Conservation (phyloP, 192 early-diverging fungal species). For the Phlyctochytrium arcticum region DNA sequence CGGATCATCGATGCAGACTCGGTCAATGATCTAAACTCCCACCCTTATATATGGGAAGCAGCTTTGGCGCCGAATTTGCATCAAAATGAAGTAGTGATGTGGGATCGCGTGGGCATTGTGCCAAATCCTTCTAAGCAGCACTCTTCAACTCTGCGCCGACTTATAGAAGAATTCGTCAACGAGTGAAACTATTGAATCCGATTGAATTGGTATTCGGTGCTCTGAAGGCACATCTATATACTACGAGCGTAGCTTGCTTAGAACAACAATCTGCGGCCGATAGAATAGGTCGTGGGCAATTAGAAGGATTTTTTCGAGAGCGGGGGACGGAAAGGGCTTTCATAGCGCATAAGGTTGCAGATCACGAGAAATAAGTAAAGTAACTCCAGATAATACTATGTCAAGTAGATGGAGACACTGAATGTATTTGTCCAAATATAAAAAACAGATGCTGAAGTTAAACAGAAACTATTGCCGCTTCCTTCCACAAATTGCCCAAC, state of each 20-base stretch:
- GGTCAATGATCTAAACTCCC: not conserved
- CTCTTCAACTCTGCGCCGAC: not conserved
- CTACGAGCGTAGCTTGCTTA: not conserved
- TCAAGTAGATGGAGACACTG: too few relatives aligned
- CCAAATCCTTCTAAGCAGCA: not conserved
- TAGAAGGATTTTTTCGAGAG: constrained; percentile 1
- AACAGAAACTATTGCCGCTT: too few relatives aligned
- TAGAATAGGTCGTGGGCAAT: not conserved
- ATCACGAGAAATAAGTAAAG: too few relatives aligned
- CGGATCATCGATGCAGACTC: not conserved
- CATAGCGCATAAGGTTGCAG: too few relatives aligned
- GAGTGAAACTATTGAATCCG: not conserved
- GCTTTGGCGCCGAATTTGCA: not conserved
- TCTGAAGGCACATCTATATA: constrained; percentile 5
- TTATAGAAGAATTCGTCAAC: not conserved
- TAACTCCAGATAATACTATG: too few relatives aligned
- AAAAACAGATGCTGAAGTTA: too few relatives aligned
- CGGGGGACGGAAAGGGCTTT: not conserved
- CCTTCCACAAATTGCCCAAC: too few relatives aligned
- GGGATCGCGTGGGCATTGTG: not conserved
- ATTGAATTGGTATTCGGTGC: constrained; percentile 1
- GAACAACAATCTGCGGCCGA: constrained; percentile 1
- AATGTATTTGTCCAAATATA: too few relatives aligned
- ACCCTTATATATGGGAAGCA: not conserved
- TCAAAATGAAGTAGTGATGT: not conserved